Base-by-base conservation (phyloP, 2,329 filamentous ascomycete species). In the Coniochaeta hoffmannii region DNA sequence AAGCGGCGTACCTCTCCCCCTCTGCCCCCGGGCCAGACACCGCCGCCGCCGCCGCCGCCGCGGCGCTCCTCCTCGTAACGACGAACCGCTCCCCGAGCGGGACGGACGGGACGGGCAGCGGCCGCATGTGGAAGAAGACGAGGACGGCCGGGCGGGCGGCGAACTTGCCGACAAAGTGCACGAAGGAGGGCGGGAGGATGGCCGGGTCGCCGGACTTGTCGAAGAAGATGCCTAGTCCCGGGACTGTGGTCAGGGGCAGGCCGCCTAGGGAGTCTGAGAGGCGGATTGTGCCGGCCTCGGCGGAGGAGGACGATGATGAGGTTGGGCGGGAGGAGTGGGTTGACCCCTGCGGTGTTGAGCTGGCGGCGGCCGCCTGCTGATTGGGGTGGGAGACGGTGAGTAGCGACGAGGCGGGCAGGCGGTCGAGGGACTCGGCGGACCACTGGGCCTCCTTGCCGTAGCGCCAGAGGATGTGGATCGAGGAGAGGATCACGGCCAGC, bases 371-470 rank as follows among this genome's bases (percentile, higher is more conserved):
- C 14, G 38, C n/a, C n/a, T n/a, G 17, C 2, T 3, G 17, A 19
- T 10, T 14, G 17, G 35, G 56, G 57, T 53, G 58, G 50, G 64
- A 50, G 44, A 30, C 17, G 22, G 41, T 46, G 41, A 71, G 61
- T 2, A 77, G 69, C 15, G 74, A 62, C 53, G 71, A 76, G 4
- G 76, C 75, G 41, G 76, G 74, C 55, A 84, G 74, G 4, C 77
- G 76, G 61, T 90, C 86, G 55, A 78, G 74, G 1, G 78, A 76
- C 70, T 92, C 88, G 2, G 87, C 83, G 8, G 71, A 71, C 88
- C 88, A 92, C 65, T 92, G 88, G 57, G 83, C 79, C 64, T 90
- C 87, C 66, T 92, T 91, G 17, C 88, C 88, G 62, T 84, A 92
- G 34, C 88, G 81, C 88, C 88, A 92, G 12, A 91, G 76, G 2